Conservation (phyloP, 192 early-diverging fungal genomes). For the Coemansia sp. region DNA sequence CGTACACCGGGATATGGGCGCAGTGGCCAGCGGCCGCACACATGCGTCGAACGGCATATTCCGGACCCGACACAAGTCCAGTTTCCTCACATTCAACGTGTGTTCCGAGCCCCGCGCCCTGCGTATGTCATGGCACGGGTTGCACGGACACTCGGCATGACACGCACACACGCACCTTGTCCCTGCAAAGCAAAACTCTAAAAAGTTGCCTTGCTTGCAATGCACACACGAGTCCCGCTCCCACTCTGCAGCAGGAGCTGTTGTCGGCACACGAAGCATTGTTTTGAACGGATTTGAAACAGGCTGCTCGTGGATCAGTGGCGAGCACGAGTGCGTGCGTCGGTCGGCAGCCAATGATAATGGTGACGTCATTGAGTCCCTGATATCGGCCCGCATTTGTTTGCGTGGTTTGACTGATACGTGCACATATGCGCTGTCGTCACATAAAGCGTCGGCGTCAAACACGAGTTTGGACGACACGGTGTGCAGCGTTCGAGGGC, state of each 20-base stretch:
- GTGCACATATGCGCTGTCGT: constrained; percentile 39
- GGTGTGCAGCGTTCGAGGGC: not conserved
- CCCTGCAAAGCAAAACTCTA: constrained; percentile 43
- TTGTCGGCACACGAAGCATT: constrained; percentile 11
- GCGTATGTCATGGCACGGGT: constrained; percentile 42
- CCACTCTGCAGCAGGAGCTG: too few species aligned
- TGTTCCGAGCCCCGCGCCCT: not conserved
- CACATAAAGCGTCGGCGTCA: constrained; percentile 26
- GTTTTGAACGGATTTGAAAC: constrained; percentile 41
- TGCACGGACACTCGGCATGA: constrained; percentile 43
- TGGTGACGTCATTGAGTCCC: not conserved
- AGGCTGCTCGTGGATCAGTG: constrained; percentile 26
- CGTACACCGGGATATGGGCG: not conserved
- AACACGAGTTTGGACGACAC: constrained; percentile 10
- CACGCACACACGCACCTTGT: constrained; percentile 39
- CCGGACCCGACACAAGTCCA: not conserved
- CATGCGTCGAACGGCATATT: not conserved
- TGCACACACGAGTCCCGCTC: constrained; percentile 12
- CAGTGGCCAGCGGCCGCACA: not conserved
- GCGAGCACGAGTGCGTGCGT: constrained; percentile 1
- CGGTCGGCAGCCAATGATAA: not conserved
- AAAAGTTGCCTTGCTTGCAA: constrained; percentile 44
- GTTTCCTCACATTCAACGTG: not conserved
- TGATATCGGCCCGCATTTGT: not conserved
- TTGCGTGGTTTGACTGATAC: not conserved